Base-by-base conservation (phyloP, 2,329 filamentous ascomycete species). In the Thielaviopsis euricoi region DNA sequence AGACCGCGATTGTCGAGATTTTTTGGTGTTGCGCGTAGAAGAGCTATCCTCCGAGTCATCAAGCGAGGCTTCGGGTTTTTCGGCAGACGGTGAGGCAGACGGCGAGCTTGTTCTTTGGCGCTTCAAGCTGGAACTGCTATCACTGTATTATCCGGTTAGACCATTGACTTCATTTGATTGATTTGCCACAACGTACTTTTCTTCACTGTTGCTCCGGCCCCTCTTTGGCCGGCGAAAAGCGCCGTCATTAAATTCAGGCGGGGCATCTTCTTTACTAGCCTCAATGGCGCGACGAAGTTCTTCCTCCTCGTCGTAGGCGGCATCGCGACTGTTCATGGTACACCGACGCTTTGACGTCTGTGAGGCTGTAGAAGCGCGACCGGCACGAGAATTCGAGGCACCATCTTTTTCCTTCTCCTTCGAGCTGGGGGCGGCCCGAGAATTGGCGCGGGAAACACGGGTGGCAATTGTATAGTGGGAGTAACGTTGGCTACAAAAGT, bases 301-400 rank as follows among this genome's bases (percentile, higher is more conserved):
- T 68, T 94, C 89, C 64, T 95, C 90, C 70, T 98, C 93, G 63
- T 97, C 90, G 65, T 97, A 97, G 22, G 89, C 91, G 49, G 91
- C 90, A 69, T 89, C 86, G 62, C 91, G 83, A 68, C 93, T 98
- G 67, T 97, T 95, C 89, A 97, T 96, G 6, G 93, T 98, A 21
- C 89, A 95, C 26, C 93, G 81, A 60, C 93, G 82, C 69, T 96
- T 97, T 43, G 85, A 82, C 56, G 80, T 78, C 57, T 81, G 77
- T 50, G 71, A 72, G 12, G 71, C 67, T 1, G 75, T 71, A 10
- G 74, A 75, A 57, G 74, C 74, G 53, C 76, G 80, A 62, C 73
- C 79, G 67, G 69, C 80, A 71, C 80, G 82, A 67, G 75, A 78
- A 60, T 74, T 77, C 25, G 72, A 82, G 65, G 70, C 72, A 65